Conservation (phyloP, 2,329 filamentous ascomycete species). For the Tolypocladium tropicale region DNA sequence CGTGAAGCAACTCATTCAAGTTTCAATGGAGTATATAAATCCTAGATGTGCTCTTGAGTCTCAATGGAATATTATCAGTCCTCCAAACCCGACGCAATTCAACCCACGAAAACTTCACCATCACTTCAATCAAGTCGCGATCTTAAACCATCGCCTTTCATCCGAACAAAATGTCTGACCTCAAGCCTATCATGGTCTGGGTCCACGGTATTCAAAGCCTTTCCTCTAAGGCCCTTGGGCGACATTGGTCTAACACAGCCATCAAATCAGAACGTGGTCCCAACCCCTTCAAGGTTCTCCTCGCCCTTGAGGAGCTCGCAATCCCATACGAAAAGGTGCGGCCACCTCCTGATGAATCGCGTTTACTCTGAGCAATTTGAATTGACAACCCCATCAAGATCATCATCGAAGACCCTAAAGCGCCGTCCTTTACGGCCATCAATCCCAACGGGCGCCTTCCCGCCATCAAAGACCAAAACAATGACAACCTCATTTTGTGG, state of each 20-base stretch:
- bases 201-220: slow-evolving; percentile 2
- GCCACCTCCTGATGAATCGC: background rate
- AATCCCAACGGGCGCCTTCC: slow-evolving; percentile 26
- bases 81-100: background rate
- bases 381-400: slow-evolving; percentile 3
- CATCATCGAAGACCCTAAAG: slow-evolving; percentile 13
- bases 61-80: background rate
- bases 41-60: background rate
- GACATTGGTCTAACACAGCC: background rate
- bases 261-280: slow-evolving; percentile 15
- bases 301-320: slow-evolving; percentile 25
- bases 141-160: background rate
- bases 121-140: background rate
- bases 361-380: background rate
- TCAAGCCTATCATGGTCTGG: slow-evolving; percentile 12
- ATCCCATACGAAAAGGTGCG: slow-evolving; percentile 21
- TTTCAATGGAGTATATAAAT: background rate
- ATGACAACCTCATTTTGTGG: slow-evolving; percentile 13
- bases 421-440: slow-evolving; percentile 12
- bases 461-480: slow-evolving; percentile 23
- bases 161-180: slow-evolving; percentile 1
- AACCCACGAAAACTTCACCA: background rate
- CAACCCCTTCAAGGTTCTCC: slow-evolving; percentile 20
- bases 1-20: background rate
- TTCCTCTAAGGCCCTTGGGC: too few species aligned